Evolutionary conservation across 805 yeast genomes (phyloP), one percentile per base, ranked within the genome.

Genomic region (Kuraishia hungarica): DNA sequence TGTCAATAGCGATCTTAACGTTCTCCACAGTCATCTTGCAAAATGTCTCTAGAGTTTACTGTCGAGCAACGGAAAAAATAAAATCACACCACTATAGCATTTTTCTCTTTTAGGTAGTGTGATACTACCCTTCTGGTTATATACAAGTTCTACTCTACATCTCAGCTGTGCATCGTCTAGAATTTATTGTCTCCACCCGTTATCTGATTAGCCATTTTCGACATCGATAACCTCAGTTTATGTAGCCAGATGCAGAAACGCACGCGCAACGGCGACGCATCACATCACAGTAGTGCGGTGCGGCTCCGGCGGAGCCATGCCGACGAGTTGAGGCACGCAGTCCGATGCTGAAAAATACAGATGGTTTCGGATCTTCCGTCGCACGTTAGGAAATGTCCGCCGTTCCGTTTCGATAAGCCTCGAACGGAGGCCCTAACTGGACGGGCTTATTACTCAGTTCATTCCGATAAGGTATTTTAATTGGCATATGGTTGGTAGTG

Each of bases 1-100:
- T 70, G 61, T 66, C 61, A 61, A 60, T 53, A 7, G 55, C 51
- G 28, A 49, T 49, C 35, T 24, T 22, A 23, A 49, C 51, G 51
- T 49, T 24, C 28, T 22, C 28, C 20, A 49, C 51, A 10, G 51
- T 49, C 51, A 49, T 49, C 49, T 47, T 47, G 22, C 21, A 43
- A n/a, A 11, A 20, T n/a, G 48, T 43, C 15, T 22, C 5, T 13
- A 47, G 49, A 35, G 43, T 6, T 5, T 10, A 26, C 8, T 26
- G 29, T 26, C 29, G 10, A 10, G 10, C 8, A 26, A 26, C 10
- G 29, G 10, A 26, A 26, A 26, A 35, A 35, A 35, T 2, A 35
- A 35, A 35, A 35, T 35, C 43, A 35, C n/a, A 35, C 43, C 43
- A 35, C 43, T 8, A 10, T 35, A 35, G 5, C 17, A 10, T 15